Evolutionary conservation across 495 filamentous ascomycete species (phyloP), one percentile per base, ranked within the genome.

Genomic region (Penicillium odoratum): DNA sequence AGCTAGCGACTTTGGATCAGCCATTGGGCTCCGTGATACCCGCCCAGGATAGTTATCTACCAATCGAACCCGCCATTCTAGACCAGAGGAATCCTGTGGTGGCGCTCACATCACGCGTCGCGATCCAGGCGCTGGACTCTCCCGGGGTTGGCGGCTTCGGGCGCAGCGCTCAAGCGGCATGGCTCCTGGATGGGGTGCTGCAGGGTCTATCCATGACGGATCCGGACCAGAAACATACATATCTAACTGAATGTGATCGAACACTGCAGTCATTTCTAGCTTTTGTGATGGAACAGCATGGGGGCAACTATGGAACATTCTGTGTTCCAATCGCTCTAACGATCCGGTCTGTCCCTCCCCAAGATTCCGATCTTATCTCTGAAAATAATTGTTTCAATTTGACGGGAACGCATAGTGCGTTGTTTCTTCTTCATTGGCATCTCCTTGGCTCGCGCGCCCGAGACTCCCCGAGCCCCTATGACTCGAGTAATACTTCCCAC

Each of bases 161-260:
- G 21, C 61, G 71, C 5, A 55, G 63, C 18, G 65, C 66, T 1
- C 72, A 75, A 49, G 70, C 70, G 11, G 60, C 64, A 10, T 70
- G 63, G 50, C 65, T 74, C 7, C 46, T 70, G 9, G 71, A 77
- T 31, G 52, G 59, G 46, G 60, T 70, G 5, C 31, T 68, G 4
- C 48, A 61, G 28, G 55, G 28, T 9, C 36, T 63, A 11, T 47
- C 50, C 31, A 56, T 60, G 6, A 43, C 62, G n/a, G 65, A 59
- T 51, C 44, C 45, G 11, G 58, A 60, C 45, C 42, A 36, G n/a
- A 61, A 53, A 57, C 56, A 58, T 13, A 50, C 43, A 48, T 63
- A 59, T 8, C 58, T 70, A 5, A 26, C 53, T 16, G 57, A 50
- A 10, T 38, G 59, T 4, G 63, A 68, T 40, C 56, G 46, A 25